Evolutionary conservation across 192 early-diverging fungal genomes (phyloP), one percentile per base, ranked within the genome.

Genomic region (Backusella circina): DNA sequence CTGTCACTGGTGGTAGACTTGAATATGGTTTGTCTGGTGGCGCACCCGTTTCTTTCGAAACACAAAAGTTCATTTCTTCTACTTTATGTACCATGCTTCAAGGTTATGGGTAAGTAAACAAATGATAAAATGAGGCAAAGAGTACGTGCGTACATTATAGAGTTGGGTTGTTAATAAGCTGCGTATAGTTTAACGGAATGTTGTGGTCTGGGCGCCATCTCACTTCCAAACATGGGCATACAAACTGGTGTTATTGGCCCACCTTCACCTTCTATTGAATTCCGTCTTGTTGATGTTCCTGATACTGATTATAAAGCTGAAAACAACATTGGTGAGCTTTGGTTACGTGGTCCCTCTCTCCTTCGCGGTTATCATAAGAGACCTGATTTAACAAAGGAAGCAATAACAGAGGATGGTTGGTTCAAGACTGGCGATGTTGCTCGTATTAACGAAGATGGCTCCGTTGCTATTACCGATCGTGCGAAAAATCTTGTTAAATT

Each of bases 401-500:
- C 84, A 0, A 31, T 89, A 4, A 86, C 86, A n/a, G 70, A 80
- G 0, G 86, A 88, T 38, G 88, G 88, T 23, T 89, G 88, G 88
- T 86, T 88, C 75, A 82, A 84, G 65, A 82, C 84, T n/a, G 85
- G 86, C 23, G 88, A 89, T 39, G 67, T 86, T 30, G 84, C 79
- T 13, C 61, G 65, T 7, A 38, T 84, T 70, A 79, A 85, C 32
- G 50, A 68, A 3, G 81, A 87, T 65, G 87, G 87, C 1, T 79
- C 86, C 9, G 72, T 96, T 31, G 77, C 84, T 33, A 93, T 96
- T 79, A 94, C 91, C 70, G 95, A 95, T 77, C 85, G 94, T 47
- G 86, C 90, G 76, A 95, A 95, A 86, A 94, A 94, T 76, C 67
- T 95, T 30, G 88, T 95, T 79, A 95, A 94, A 79, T 75, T 93